Conservation (phyloP, 78 protist genomes). For the Pelomyxa schiedti region DNA sequence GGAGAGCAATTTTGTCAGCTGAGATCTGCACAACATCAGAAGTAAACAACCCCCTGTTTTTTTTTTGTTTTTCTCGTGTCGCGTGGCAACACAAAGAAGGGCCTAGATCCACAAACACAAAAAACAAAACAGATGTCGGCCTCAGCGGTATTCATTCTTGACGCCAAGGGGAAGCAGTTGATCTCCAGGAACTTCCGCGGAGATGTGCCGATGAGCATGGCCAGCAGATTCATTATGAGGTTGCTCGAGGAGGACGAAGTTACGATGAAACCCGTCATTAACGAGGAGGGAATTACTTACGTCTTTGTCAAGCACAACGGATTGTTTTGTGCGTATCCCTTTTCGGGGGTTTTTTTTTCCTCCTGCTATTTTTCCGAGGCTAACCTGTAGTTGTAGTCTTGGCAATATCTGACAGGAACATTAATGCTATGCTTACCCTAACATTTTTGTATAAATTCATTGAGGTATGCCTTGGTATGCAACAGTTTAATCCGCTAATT, state of each 20-base stretch:
- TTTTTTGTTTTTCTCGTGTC: no score
- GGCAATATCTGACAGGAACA: constrained; percentile 80
- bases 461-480: constrained; percentile 21
- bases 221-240: constrained; percentile 32
- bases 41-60: no score
- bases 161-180: constrained; percentile 68
- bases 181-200: constrained; percentile 80
- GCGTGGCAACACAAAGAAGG: no score
- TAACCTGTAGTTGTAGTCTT: constrained; percentile 35
- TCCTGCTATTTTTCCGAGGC: not conserved
- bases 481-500: not conserved
- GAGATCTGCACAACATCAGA: no score
- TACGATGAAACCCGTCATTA: constrained; percentile 67
- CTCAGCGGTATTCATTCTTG: constrained; percentile 67
- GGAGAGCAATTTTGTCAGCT: no score
- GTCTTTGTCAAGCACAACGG: constrained; percentile 77
- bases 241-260: constrained; percentile 70
- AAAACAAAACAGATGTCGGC: constrained; percentile 35
- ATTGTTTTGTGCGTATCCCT: constrained; percentile 51
- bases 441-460: constrained; percentile 78
- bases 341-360: not conserved
- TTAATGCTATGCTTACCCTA: constrained; percentile 74
- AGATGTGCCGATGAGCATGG: constrained; percentile 61
- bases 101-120: no score
- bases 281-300: constrained; percentile 72